These are phyloP conservation scores for Entomortierella lignicola DNA, from an alignment of 192 early-diverging fungal genomes.

Conservation along the genomic window DNA sequence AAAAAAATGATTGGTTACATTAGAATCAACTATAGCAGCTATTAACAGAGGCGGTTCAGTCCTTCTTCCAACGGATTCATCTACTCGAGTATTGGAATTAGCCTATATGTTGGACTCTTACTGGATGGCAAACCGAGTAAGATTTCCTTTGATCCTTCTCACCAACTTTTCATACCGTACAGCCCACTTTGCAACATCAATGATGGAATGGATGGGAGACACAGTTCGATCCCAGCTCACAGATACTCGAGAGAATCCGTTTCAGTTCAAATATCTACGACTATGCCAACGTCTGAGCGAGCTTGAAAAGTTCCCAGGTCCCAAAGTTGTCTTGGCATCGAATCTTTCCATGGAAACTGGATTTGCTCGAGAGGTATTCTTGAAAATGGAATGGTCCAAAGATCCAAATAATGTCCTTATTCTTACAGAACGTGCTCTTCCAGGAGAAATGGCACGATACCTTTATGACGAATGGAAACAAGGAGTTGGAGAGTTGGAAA, in stretches of 20 bases:
- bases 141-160: slow-evolving; percentile 82
- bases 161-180: slow-evolving; percentile 79
- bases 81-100: slow-evolving; percentile 91
- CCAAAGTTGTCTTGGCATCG: slow-evolving; percentile 89
- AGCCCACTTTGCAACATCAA: slow-evolving; percentile 88
- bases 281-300: slow-evolving; percentile 77
- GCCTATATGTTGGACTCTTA: slow-evolving; percentile 89
- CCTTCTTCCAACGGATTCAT: slow-evolving; percentile 89
- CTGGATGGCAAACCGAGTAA: slow-evolving; percentile 74
- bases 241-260: slow-evolving; percentile 81
- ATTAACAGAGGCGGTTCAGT: slow-evolving; percentile 80
- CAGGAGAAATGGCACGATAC: slow-evolving; percentile 72
- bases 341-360: slow-evolving; percentile 85
- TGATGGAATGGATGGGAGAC: slow-evolving; percentile 97
- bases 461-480: slow-evolving; percentile 76
- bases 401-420: slow-evolving; percentile 72
- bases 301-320: slow-evolving; percentile 73
- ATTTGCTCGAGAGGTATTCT: slow-evolving; percentile 82
- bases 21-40: slow-evolving; percentile 73
- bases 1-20: neutral
- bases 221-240: slow-evolving; percentile 79
- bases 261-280: slow-evolving; percentile 86
- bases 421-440: slow-evolving; percentile 81
- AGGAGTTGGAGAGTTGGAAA: slow-evolving; percentile 29
- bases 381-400: slow-evolving; percentile 68